Base-by-base conservation (phyloP, 2,329 filamentous ascomycete species). In the Sporothrix mexicana region DNA sequence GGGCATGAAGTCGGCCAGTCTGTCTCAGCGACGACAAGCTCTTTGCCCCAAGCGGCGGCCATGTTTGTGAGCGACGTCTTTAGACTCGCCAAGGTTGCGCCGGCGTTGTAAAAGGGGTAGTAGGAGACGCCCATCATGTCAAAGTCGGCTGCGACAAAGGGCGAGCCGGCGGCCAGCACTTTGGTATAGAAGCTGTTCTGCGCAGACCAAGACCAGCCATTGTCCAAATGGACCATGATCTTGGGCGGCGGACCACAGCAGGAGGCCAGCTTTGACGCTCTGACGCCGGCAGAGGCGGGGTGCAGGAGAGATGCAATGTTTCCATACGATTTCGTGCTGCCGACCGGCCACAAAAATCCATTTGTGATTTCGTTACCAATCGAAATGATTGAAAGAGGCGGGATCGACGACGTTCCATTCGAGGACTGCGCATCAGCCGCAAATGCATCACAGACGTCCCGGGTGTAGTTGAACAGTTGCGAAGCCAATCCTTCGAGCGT, bases 311-410 rank as follows among this genome's bases (percentile, higher is more conserved):
- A 81, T 0, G 90, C 90, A 45, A 92, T 87, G 79, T 92, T 92
- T 23, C 15, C 41, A 55, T 64, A 74, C 1, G 70, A 57, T 75
- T 85, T 86, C 71, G 45, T 64, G 9, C 93, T 85, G 81, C 91
- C 92, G 0, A 88, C 85, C 0, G 91, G 90, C 84, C 88, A 92
- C 59, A 93, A 85, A 45, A 93, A 82, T 0, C 92, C 92, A 1
- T 84, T 81, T 0, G 88, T 87, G 79, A 94, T 93, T 78, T 93
- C 92, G 77, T 94, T 94, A 30, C 92, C 92, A 75, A 94, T 90
- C 17, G 88, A 90, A 68, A 93, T 86, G 68, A 93, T 89, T 1
- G 84, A 82, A n/a, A 20, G 17, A 3, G 30, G 6, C 12, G 17
- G 15, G 25, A 3, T 43, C 23, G 30, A 41, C 9, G 49, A 8